These are phyloP conservation scores for Amanita jacksonii DNA, from an alignment of 768 basidiomycete genomes.

Conservation along the genomic window DNA sequence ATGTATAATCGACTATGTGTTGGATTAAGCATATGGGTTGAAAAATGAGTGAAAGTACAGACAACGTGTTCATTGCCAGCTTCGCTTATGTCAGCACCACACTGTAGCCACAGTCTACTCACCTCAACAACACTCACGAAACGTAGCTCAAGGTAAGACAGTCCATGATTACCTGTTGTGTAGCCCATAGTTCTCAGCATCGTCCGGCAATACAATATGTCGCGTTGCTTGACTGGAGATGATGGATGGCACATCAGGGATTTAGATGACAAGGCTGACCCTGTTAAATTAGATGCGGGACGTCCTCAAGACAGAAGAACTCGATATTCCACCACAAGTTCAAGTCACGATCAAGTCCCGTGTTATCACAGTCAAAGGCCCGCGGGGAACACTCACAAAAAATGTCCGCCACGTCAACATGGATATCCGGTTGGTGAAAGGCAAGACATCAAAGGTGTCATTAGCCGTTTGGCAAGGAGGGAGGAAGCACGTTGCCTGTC, in stretches of 20 bases:
- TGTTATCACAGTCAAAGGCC: constrained; percentile 84
- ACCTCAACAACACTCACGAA: constrained; percentile 26
- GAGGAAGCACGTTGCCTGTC: constrained; percentile 97
- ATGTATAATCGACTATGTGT: too few species aligned
- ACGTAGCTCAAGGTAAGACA: constrained; percentile 31
- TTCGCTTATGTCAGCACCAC: constrained; percentile 27
- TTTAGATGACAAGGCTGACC: constrained; percentile 29
- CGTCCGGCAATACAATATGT: constrained; percentile 17
- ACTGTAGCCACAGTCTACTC: not conserved
- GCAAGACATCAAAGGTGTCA: constrained; percentile 70
- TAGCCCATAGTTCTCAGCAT: too few species aligned
- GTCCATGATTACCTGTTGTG: too few species aligned
- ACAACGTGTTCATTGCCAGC: too few species aligned
- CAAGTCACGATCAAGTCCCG: constrained; percentile 85
- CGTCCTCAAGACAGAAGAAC: constrained; percentile 89
- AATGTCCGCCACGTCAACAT: constrained; percentile 89
- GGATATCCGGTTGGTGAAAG: constrained; percentile 81
- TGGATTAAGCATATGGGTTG: too few species aligned
- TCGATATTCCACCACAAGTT: constrained; percentile 80
- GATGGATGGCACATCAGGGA: constrained; percentile 26
- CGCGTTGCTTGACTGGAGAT: constrained; percentile 11
- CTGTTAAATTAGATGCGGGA: constrained; percentile 68
- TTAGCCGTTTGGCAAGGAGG: constrained; percentile 97
- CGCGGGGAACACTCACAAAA: constrained; percentile 89
- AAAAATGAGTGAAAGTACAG: too few species aligned